Conservation (phyloP, 345 rosid species). For the Brassica nigra region DNA sequence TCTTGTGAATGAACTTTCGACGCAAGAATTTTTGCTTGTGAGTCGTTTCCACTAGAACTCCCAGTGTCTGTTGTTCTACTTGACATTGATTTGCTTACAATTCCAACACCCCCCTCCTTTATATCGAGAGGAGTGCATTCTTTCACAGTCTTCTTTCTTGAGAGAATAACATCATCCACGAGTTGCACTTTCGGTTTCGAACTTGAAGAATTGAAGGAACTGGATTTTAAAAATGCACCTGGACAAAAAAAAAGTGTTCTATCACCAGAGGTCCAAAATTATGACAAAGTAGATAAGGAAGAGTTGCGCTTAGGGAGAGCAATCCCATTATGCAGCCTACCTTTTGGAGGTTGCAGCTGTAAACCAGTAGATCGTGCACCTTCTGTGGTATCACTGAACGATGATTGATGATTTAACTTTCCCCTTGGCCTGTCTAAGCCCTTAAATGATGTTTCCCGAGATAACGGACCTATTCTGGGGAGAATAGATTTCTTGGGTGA, state of each 20-base stretch:
- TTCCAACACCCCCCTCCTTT: slow-evolving; percentile 58
- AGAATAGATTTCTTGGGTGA: slow-evolving; percentile 65
- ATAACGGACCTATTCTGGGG: slow-evolving; percentile 48
- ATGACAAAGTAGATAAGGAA: background rate
- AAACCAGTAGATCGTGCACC: slow-evolving; percentile 49
- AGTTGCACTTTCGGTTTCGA: slow-evolving; percentile 68
- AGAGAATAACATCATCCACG: slow-evolving; percentile 61
- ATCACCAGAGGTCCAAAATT: slow-evolving; percentile 17
- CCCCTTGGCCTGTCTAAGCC: slow-evolving; percentile 63
- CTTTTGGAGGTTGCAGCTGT: slow-evolving; percentile 55
- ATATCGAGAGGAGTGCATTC: slow-evolving; percentile 47
- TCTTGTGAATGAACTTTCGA: slow-evolving; percentile 59
- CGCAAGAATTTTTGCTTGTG: slow-evolving; percentile 57
- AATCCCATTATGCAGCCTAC: slow-evolving; percentile 45
- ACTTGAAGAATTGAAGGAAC: slow-evolving; percentile 62
- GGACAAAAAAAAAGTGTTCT: slow-evolving; percentile 26
- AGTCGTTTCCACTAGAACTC: slow-evolving; percentile 51
- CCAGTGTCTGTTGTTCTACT: slow-evolving; percentile 59
- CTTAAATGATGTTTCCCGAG: slow-evolving; percentile 62
- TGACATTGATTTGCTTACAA: slow-evolving; percentile 70
- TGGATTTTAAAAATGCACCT: slow-evolving; percentile 78
- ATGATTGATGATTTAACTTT: slow-evolving; percentile 49
- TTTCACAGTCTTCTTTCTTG: slow-evolving; percentile 56
- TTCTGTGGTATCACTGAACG: slow-evolving; percentile 55
- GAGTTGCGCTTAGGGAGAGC: slow-evolving; percentile 16